phyloP scores from a whole-genome alignment of 2,329 filamentous ascomycete species.

The Beauveria brongniartii region DNA sequence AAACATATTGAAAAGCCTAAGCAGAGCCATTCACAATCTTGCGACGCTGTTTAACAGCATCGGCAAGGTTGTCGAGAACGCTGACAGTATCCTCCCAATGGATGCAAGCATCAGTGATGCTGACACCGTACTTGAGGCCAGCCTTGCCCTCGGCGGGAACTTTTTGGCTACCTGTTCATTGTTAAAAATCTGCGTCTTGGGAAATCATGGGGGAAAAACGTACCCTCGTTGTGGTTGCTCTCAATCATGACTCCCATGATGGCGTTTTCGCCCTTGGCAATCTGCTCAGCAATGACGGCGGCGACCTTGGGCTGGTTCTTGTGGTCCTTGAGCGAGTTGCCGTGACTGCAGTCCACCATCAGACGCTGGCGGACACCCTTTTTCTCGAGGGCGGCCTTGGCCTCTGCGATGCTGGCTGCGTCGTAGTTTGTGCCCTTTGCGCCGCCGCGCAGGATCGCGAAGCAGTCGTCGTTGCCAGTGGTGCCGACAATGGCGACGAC shows the following conservation, averaged over 20 bases:
- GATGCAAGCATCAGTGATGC: conserved; percentile 95
- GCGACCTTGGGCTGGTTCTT: conserved; percentile 95
- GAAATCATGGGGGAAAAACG: neutral
- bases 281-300: conserved; percentile 70
- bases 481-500: conserved; percentile 92
- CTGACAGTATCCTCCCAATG: conserved; percentile 79
- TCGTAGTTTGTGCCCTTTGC: conserved; percentile 92
- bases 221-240: conserved; percentile 81
- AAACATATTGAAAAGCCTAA: neutral
- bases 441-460: conserved; percentile 89
- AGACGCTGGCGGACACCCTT: conserved; percentile 67
- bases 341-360: conserved; percentile 95
- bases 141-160: conserved; percentile 74
- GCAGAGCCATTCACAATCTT: conserved; percentile 26
- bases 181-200: conserved; percentile 16
- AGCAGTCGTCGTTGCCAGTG: conserved; percentile 90
- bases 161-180: conserved; percentile 59
- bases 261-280: conserved; percentile 75
- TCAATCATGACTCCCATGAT: conserved; percentile 99
- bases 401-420: conserved; percentile 71
- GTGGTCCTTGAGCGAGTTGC: conserved; percentile 97
- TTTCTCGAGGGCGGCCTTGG: conserved; percentile 70
- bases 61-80: conserved; percentile 77
- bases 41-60: conserved; percentile 70
- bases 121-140: conserved; percentile 78